phyloP scores from a whole-genome alignment of 768 basidiomycete species.

The Galerina sulciceps region DNA sequence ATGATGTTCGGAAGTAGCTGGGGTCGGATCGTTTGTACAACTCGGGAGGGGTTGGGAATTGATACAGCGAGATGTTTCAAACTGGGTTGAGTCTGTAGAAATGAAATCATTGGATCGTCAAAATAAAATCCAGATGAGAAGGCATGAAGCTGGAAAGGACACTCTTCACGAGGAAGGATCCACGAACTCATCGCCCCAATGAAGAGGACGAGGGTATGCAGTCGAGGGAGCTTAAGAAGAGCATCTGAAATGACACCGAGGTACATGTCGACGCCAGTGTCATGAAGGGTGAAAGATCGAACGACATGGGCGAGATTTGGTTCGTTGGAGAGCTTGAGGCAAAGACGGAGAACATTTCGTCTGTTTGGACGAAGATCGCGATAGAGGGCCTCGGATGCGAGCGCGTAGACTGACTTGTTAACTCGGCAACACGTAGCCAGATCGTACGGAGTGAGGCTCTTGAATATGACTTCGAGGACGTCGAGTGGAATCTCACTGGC shows the following conservation, averaged over 20 bases:
- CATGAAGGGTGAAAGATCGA: slow-evolving; percentile 21
- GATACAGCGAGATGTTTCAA: slow-evolving; percentile 16
- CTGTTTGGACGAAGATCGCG: slow-evolving; percentile 21
- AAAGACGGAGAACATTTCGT: slow-evolving; percentile 22
- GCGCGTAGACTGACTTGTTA: slow-evolving; percentile 19
- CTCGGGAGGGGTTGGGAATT: background rate
- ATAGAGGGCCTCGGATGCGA: slow-evolving; percentile 26
- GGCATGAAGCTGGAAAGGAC: slow-evolving; percentile 24
- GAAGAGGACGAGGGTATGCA: slow-evolving; percentile 24
- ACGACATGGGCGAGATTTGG: slow-evolving; percentile 22
- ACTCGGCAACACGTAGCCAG: slow-evolving; percentile 24
- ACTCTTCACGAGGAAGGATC: slow-evolving; percentile 23
- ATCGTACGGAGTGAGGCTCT: slow-evolving; percentile 12
- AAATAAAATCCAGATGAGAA: slow-evolving; percentile 22
- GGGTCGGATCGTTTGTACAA: slow-evolving; percentile 3
- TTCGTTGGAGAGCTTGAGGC: slow-evolving; percentile 25
- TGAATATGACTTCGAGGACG: slow-evolving; percentile 24
- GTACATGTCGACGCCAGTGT: slow-evolving; percentile 21
- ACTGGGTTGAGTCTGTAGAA: slow-evolving; percentile 19
- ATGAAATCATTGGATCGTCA: slow-evolving; percentile 16
- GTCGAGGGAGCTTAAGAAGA: slow-evolving; percentile 21
- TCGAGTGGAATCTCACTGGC: slow-evolving; percentile 23
- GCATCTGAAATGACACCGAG: slow-evolving; percentile 26
- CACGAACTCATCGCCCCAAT: slow-evolving; percentile 24
- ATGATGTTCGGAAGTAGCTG: slow-evolving; percentile 18